phyloP scores from a whole-genome alignment of 2,329 filamentous ascomycete species.

The Malbranchea cinnamomea region DNA sequence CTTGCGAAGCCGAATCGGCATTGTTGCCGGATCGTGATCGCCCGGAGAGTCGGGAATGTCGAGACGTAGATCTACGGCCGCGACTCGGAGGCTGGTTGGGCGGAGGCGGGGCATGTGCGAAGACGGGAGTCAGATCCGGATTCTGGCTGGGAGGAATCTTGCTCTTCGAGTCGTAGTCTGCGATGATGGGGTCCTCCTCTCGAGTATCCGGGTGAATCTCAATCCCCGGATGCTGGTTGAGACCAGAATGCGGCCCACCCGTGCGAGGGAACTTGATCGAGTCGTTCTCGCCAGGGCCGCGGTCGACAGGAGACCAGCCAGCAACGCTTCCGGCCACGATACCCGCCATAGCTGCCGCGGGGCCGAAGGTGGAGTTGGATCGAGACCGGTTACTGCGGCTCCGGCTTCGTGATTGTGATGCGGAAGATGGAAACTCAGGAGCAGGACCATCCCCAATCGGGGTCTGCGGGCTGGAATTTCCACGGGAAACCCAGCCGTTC shows the following conservation, averaged over 20 bases:
- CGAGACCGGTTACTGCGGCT: slow-evolving; percentile 37
- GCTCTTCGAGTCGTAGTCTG: slow-evolving; percentile 17
- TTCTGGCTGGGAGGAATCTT: slow-evolving; percentile 33
- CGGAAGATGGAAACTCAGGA: slow-evolving; percentile 41
- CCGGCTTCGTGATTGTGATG: too few relatives aligned
- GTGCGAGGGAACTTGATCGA: slow-evolving; percentile 23
- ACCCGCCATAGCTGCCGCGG: slow-evolving; percentile 50
- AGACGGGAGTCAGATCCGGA: slow-evolving; percentile 29
- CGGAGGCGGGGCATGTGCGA: slow-evolving; percentile 25
- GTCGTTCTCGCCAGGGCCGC: slow-evolving; percentile 22
- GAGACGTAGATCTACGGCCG: slow-evolving; percentile 22
- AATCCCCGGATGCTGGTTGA: slow-evolving; percentile 28
- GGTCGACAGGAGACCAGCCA: slow-evolving; percentile 48
- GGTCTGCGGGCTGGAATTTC: slow-evolving; percentile 37
- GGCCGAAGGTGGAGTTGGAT: slow-evolving; percentile 43
- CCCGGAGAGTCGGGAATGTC: slow-evolving; percentile 15
- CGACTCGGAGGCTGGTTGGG: slow-evolving; percentile 20
- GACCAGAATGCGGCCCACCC: slow-evolving; percentile 22
- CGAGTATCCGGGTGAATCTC: slow-evolving; percentile 34
- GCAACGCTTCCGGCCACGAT: slow-evolving; percentile 51
- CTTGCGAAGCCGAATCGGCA: background rate
- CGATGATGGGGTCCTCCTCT: slow-evolving; percentile 30
- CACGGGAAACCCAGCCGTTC: slow-evolving; percentile 26
- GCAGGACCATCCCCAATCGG: slow-evolving; percentile 36
- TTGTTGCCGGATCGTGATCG: background rate